Percentiles rank a stretch among this genome's conserved stretches.
phyloP scores from a whole-genome alignment of 176 grass and related monocot species.

The Musa itinerans region DNA sequence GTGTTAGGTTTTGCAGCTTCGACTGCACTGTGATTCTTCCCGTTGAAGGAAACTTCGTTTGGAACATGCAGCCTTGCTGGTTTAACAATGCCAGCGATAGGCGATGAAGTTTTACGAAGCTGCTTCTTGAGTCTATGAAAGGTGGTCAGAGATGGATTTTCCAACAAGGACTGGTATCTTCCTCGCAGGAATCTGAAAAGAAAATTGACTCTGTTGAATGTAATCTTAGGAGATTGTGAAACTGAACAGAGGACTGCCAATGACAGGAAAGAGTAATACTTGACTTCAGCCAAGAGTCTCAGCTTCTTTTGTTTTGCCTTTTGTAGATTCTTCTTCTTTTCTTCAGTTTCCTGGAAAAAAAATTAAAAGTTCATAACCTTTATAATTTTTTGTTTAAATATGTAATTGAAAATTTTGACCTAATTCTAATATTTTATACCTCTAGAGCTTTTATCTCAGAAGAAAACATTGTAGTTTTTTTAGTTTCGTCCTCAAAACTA shows the following conservation, averaged over 20 bases:
- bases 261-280: neutral
- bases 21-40: neutral
- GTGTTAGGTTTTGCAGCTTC: neutral
- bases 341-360: constrained; percentile 5
- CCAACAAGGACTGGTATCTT: constrained; percentile 1
- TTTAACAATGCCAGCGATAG: neutral
- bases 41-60: neutral
- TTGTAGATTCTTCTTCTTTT: constrained; percentile 3
- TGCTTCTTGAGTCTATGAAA: constrained; percentile 1
- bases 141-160: constrained; percentile 2
- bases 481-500: no score
- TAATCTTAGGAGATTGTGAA: neutral
- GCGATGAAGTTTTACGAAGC: neutral
- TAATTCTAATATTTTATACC: no score
- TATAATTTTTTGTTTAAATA: no score
- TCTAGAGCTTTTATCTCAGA: no score
- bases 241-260: neutral
- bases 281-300: constrained; percentile 16
- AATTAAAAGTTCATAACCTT: neutral
- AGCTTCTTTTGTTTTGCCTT: constrained; percentile 8
- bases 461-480: no score
- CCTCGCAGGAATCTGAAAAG: neutral
- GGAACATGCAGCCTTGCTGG: neutral
- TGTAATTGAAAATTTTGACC: neutral
- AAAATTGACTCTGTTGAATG: neutral